phyloP scores from a whole-genome alignment of 2,329 filamentous ascomycete species.

The Tolypocladium ophioglossoides region DNA sequence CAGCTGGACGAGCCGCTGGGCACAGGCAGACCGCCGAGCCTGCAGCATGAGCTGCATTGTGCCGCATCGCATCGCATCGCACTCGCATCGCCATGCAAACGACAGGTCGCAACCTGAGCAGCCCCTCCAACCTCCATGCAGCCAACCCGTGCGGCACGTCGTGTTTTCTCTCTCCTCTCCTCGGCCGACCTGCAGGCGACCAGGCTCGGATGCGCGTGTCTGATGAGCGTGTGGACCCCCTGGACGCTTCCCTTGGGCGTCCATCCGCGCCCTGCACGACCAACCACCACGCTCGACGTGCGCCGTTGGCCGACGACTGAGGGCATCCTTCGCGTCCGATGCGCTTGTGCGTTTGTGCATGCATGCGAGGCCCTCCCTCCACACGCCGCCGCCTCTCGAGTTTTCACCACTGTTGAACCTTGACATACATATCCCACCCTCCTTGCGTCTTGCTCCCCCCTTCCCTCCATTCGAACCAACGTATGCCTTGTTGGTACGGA shows the following conservation, averaged over 20 bases:
- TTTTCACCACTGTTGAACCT: background rate
- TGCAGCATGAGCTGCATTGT: background rate
- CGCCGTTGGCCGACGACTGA: background rate
- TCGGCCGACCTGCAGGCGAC: too few species aligned
- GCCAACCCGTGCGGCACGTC: too few species aligned
- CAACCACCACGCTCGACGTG: too few species aligned
- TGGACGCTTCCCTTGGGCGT: too few species aligned
- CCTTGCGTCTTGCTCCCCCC: too few species aligned
- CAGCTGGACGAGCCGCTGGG: too few species aligned
- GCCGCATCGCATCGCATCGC: background rate
- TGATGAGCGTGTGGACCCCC: too few species aligned
- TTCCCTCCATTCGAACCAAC: background rate
- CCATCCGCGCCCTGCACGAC: too few species aligned
- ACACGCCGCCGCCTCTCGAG: background rate
- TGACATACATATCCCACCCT: background rate
- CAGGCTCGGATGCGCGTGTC: too few species aligned
- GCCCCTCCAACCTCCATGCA: too few species aligned
- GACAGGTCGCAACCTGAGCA: background rate
- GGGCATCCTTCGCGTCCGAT: background rate
- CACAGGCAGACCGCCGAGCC: too few species aligned
- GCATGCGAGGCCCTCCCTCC: background rate
- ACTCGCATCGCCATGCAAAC: too few species aligned
- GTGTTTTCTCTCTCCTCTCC: background rate
- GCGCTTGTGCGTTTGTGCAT: background rate
- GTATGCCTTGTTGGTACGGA: background rate